phyloP scores from a whole-genome alignment of 257 asterid species.

The Forsythia suspensa region DNA sequence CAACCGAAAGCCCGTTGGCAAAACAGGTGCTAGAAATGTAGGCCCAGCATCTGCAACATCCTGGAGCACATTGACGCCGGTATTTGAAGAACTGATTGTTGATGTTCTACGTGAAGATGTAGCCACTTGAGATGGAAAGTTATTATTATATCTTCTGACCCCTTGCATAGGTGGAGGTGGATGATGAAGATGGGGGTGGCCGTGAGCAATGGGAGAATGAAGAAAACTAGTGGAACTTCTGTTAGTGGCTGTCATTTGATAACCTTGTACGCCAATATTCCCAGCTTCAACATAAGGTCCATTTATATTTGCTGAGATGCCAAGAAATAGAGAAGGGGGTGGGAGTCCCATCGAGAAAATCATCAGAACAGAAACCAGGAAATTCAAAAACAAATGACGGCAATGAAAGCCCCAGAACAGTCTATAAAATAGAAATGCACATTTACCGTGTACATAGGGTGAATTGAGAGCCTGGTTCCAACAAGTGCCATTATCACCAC shows the following conservation, averaged over 20 bases:
- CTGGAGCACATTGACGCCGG: constrained; percentile 12
- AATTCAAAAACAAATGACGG: constrained; percentile 11
- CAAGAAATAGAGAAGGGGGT: constrained; percentile 18
- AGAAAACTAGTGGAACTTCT: constrained; percentile 43
- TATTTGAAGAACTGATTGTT: constrained; percentile 28
- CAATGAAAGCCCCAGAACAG: not conserved
- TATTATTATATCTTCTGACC: constrained; percentile 48
- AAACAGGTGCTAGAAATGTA: constrained; percentile 52
- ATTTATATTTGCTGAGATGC: constrained; percentile 29
- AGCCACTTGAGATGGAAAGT: constrained; percentile 48
- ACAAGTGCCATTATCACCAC: constrained; percentile 47
- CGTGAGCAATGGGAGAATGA: constrained; percentile 47
- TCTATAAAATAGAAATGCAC: not conserved
- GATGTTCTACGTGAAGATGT: constrained; percentile 45
- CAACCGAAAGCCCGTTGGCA: constrained; percentile 50
- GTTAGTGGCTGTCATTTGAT: constrained; percentile 41
- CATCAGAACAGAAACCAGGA: constrained; percentile 15
- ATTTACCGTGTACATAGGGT: constrained; percentile 50
- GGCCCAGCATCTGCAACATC: constrained; percentile 52
- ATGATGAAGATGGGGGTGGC: constrained; percentile 46
- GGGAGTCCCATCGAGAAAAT: not conserved
- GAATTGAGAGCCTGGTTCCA: constrained; percentile 61
- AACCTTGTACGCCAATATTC: constrained; percentile 51
- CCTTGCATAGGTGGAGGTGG: constrained; percentile 51
- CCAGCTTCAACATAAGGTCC: constrained; percentile 48